Evolutionary conservation across 345 rosid species (phyloP).

Genomic region (Eucalyptus pumila): DNA sequence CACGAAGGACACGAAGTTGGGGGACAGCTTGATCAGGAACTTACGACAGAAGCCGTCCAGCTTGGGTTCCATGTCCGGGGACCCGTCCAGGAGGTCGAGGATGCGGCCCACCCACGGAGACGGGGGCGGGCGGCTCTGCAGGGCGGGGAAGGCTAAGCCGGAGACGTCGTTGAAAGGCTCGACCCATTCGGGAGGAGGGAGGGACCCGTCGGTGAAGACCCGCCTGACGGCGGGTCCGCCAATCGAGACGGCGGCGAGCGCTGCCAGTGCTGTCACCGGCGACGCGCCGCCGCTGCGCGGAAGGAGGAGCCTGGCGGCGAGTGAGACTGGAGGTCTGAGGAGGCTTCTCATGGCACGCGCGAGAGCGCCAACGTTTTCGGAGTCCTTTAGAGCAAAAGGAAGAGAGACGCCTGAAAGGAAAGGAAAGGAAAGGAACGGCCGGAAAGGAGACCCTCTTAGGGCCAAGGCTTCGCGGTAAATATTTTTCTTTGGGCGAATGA

Average conservation of each 20-base stretch:
- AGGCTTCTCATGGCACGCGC: not conserved
- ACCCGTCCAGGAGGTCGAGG: conserved; percentile 51
- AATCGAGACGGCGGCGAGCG: not conserved
- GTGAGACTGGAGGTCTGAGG: not conserved
- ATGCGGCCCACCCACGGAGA: conserved; percentile 79
- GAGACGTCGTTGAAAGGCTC: conserved; percentile 74
- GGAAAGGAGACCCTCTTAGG: no score
- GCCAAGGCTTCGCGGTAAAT: no score
- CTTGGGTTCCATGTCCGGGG: conserved; percentile 55
- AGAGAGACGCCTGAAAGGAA: no score
- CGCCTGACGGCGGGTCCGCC: not conserved
- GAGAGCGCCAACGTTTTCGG: not conserved
- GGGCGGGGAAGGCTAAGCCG: conserved; percentile 32
- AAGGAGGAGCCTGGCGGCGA: not conserved
- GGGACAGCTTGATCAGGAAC: conserved; percentile 64
- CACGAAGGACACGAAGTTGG: conserved; percentile 61
- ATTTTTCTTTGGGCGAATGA: no score
- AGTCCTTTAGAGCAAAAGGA: no score
- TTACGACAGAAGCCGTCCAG: conserved; percentile 43
- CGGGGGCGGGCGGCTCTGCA: conserved; percentile 23
- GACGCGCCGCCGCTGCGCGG: not conserved
- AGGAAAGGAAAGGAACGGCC: no score
- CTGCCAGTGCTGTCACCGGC: not conserved
- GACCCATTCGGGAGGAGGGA: conserved; percentile 90
- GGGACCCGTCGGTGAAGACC: not conserved